phyloP scores from a whole-genome alignment of 768 basidiomycete species.

The Tulasnella sp. region DNA sequence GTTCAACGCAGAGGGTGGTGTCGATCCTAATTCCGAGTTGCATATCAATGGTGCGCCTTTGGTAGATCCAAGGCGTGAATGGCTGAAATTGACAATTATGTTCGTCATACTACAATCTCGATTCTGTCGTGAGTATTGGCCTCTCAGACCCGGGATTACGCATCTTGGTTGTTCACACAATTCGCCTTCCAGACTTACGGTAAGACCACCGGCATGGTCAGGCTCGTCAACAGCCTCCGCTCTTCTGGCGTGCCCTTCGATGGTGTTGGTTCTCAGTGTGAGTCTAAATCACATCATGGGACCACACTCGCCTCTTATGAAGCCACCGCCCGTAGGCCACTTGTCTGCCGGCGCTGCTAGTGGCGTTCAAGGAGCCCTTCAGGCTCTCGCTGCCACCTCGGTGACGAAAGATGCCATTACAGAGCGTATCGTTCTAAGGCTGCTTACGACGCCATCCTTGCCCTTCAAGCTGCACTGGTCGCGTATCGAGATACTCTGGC shows the following conservation, averaged over 20 bases:
- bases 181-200: neutral
- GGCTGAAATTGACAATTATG: too few relatives aligned
- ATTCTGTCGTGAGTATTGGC: neutral
- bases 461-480: too few relatives aligned
- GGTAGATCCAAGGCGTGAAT: too few relatives aligned
- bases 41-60: constrained; percentile 15
- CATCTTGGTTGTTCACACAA: too few relatives aligned
- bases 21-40: constrained; percentile 37
- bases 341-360: constrained; percentile 5
- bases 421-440: too few relatives aligned
- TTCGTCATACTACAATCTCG: constrained; percentile 2
- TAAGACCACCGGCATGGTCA: neutral
- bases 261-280: constrained; percentile 6
- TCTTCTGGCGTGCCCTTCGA: constrained; percentile 2
- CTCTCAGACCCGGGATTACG: too few relatives aligned
- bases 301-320: neutral
- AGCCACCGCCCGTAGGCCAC: neutral
- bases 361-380: neutral
- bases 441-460: too few relatives aligned
- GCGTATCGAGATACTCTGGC: too few relatives aligned
- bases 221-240: neutral
- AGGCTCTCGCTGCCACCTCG: too few relatives aligned
- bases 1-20: constrained; percentile 37
- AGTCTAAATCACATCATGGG: neutral
- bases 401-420: too few relatives aligned